Base-by-base conservation (phyloP, 2,329 filamentous ascomycete genomes). In the Botrytis medusae region DNA sequence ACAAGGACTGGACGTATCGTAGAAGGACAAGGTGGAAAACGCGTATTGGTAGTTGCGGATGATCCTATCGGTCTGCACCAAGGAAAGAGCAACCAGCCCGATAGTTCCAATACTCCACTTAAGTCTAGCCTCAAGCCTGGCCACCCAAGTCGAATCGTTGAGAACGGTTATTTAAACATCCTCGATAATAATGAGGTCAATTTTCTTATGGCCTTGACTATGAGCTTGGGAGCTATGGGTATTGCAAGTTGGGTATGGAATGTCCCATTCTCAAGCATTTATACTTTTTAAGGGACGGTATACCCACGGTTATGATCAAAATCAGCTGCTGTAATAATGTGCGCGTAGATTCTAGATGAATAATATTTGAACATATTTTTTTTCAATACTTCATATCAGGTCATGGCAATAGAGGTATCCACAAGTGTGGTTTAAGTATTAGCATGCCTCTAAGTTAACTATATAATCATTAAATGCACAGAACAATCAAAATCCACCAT, bases 171-270 rank as follows among this genome's bases (percentile, higher is more conserved):
- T 69, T 86, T 84, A 88, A 88, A 97, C 81, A 81, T 97, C 75
- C 85, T 99, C 73, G 94, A 97, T 82, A 99, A 99, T 82, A 99
- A 99, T 82, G 92, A 93, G 72, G 94, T 99, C 78, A 99, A 99
- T 82, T 89, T 98, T 73, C 82, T 95, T 73, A 98, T 98, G 95
- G 95, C 95, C 0, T 86, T 89, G 22, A 86, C 86, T 7, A 95
- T 97, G 88, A 97, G 93, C 80, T 76, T 94, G 29, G 89, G 91
- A 7, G 92, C 91, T 7, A 97, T 98, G 89, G 85, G 84, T 0
- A 82, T 89, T 48, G 90, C 88, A 44, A 83, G 86, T 62, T 89
- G 86, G 87, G 86, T 87, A 74, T 92, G 90, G 89, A 85, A 83
- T 7, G 79, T 90, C 37, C 86, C 88, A 10, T 79, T 89, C 51